A percentile compares a stretch with the other conserved stretches of the same genome.
Evolutionary conservation across 2,329 filamentous ascomycete species (phyloP).

Genomic region (Zalaria sp.): DNA sequence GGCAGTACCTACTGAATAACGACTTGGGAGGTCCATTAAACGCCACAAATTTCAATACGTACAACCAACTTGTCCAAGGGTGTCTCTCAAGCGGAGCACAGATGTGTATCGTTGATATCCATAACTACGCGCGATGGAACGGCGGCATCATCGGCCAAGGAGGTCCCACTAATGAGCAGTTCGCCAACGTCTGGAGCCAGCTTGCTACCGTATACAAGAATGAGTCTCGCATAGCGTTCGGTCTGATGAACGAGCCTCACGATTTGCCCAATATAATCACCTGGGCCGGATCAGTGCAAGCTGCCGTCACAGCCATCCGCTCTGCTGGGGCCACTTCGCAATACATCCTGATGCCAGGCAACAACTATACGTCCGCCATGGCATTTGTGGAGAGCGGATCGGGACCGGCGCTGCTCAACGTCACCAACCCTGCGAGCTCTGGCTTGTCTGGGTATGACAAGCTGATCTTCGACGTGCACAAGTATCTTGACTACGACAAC

Average conservation of each 20-base stretch:
- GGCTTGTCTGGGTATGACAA: slow-evolving; percentile 4
- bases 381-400: not conserved
- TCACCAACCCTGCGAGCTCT: not conserved
- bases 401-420: not conserved
- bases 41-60: slow-evolving; percentile 10
- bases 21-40: slow-evolving; percentile 15
- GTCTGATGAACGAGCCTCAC: slow-evolving; percentile 12
- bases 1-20: slow-evolving; percentile 14
- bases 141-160: slow-evolving; percentile 47
- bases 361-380: slow-evolving; percentile 23
- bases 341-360: slow-evolving; percentile 46
- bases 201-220: slow-evolving; percentile 34
- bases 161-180: slow-evolving; percentile 39
- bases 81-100: slow-evolving; percentile 21
- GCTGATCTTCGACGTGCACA: slow-evolving; percentile 26
- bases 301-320: slow-evolving; percentile 31
- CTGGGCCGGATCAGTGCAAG: slow-evolving; percentile 16
- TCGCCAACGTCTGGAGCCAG: slow-evolving; percentile 42
- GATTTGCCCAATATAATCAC: not conserved
- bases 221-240: slow-evolving; percentile 40
- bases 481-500: slow-evolving; percentile 25
- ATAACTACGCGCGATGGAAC: slow-evolving; percentile 36
- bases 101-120: slow-evolving; percentile 16
- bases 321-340: slow-evolving; percentile 31
- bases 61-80: slow-evolving; percentile 15